phyloP scores from a whole-genome alignment of 2,329 filamentous ascomycete species.

The Diaporthe capsici region DNA sequence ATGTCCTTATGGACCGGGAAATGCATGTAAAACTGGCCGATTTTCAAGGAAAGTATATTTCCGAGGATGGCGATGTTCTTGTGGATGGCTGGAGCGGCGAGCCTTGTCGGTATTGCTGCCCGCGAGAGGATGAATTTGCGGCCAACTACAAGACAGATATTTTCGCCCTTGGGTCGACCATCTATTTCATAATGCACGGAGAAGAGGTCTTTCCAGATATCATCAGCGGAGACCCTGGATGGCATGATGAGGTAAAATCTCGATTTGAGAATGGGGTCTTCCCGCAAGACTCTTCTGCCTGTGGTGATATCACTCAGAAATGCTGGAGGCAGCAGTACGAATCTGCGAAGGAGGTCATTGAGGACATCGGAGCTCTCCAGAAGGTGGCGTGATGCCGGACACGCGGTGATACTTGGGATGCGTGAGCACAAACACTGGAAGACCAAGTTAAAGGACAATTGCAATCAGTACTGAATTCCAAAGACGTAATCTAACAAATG shows the following conservation, averaged over 20 bases:
- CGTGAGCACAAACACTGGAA: too few relatives aligned
- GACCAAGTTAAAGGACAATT: too few relatives aligned
- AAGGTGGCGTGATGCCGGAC: too few relatives aligned
- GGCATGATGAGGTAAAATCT: not conserved
- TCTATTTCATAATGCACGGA: not conserved
- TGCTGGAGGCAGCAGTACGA: not conserved
- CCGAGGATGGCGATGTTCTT: not conserved
- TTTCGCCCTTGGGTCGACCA: not conserved
- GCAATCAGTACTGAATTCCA: too few relatives aligned
- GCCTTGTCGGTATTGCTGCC: not conserved
- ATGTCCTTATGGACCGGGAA: not conserved
- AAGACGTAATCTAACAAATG: too few relatives aligned
- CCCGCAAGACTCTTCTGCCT: not conserved
- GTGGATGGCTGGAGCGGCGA: not conserved
- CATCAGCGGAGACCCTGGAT: not conserved
- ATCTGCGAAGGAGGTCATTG: not conserved
- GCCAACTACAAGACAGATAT: not conserved
- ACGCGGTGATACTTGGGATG: too few relatives aligned
- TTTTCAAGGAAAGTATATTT: not conserved
- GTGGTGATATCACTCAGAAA: not conserved
- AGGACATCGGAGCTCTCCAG: not conserved
- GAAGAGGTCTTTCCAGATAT: not conserved
- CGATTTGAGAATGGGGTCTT: not conserved
- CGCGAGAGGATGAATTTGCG: not conserved
- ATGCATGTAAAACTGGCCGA: not conserved